Percentiles rank a stretch among this genome's conserved stretches.
Evolutionary conservation across 2,329 filamentous ascomycete species (phyloP).

Genomic region (Zymoseptoria pseudotritici): DNA sequence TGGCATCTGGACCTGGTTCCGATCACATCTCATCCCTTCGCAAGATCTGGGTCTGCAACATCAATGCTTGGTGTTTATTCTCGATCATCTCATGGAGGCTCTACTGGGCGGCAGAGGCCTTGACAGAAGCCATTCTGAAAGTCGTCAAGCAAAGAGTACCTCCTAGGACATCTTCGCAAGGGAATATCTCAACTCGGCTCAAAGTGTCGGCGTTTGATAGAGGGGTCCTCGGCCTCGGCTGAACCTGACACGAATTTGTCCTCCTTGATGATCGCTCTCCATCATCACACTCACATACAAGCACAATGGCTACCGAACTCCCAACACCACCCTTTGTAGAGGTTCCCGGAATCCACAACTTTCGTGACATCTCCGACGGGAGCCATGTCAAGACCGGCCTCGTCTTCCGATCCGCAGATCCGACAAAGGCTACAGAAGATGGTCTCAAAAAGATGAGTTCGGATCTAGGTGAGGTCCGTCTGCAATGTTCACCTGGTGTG

Average conservation of each 20-base stretch:
- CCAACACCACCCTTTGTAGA: slow-evolving; percentile 29
- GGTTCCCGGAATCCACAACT: slow-evolving; percentile 57
- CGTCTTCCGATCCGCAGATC: slow-evolving; percentile 63
- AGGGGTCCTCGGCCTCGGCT: neutral
- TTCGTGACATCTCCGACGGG: slow-evolving; percentile 61
- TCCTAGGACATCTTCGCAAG: neutral
- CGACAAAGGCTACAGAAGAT: slow-evolving; percentile 48
- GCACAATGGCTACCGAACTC: slow-evolving; percentile 7
- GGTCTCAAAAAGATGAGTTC: slow-evolving; percentile 46
- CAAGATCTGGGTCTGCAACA: no score
- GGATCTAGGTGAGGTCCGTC: slow-evolving; percentile 25
- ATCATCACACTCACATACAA: neutral
- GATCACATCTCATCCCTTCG: no score
- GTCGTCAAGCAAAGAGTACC: neutral
- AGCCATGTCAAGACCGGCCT: slow-evolving; percentile 43
- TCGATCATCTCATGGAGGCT: no score
- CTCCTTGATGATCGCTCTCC: neutral
- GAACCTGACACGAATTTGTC: neutral
- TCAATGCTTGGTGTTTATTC: no score
- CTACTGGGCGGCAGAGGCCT: no score
- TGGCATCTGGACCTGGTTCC: no score
- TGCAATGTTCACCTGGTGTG: neutral
- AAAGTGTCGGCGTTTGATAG: neutral
- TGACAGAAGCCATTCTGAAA: no score
- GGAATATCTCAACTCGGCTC: neutral